These are phyloP conservation scores for Lactifluus hygrophoroides DNA, from an alignment of 768 basidiomycete species.

Conservation along the genomic window DNA sequence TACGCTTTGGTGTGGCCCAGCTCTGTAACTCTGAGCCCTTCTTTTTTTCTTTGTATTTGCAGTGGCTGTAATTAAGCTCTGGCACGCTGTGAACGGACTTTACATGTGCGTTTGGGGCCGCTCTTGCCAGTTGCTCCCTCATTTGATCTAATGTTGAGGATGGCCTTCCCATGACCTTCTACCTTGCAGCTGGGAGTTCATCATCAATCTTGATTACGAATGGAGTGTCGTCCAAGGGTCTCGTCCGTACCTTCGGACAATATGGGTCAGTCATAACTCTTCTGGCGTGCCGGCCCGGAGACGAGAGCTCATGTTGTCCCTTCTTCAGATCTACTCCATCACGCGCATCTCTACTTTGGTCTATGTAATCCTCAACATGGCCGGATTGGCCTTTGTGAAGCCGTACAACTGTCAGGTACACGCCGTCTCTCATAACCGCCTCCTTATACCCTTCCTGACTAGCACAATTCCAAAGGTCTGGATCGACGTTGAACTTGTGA, in stretches of 20 bases:
- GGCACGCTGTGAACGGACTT: background rate
- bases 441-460: background rate
- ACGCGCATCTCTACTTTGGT: background rate
- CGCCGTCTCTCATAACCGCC: background rate
- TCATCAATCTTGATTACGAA: background rate
- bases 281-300: background rate
- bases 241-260: background rate
- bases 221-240: background rate
- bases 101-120: background rate
- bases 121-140: background rate
- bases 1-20: background rate
- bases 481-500: background rate
- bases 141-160: background rate
- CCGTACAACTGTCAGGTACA: slow-evolving; percentile 1
- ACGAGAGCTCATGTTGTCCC: background rate
- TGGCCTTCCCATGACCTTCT: background rate
- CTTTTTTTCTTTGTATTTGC: too few species aligned
- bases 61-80: background rate
- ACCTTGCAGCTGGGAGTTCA: background rate
- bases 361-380: background rate
- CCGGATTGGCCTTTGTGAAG: background rate
- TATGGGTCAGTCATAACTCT: background rate
- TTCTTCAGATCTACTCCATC: background rate
- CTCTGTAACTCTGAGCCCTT: background rate
- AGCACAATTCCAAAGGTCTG: background rate